Conservation (phyloP, 495 filamentous ascomycete species). For the Tuber brumale region DNA sequence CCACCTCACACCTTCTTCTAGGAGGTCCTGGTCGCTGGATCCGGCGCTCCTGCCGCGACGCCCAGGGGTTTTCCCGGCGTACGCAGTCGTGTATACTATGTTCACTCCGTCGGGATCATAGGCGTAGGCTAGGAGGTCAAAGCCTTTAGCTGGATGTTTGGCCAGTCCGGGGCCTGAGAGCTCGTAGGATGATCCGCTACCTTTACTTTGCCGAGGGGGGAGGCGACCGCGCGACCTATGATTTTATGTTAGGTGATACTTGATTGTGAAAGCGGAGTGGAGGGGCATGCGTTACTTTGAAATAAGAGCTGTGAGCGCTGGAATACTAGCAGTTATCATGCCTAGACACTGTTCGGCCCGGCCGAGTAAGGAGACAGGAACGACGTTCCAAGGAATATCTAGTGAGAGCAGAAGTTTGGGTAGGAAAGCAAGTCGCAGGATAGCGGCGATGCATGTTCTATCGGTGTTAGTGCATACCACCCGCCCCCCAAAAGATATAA, state of each 20-base stretch:
- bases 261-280: not conserved
- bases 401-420: conserved; percentile 29
- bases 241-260: not conserved
- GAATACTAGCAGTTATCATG: conserved; percentile 39
- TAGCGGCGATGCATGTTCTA: conserved; percentile 34
- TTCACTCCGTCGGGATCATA: conserved; percentile 28
- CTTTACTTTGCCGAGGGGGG: not conserved
- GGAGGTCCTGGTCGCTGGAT: conserved; percentile 16
- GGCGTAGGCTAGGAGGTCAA: conserved; percentile 28
- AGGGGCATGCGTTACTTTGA: conserved; percentile 20
- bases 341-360: conserved; percentile 37
- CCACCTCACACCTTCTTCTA: conserved; percentile 4
- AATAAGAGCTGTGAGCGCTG: conserved; percentile 36
- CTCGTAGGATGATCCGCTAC: conserved; percentile 8
- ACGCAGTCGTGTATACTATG: conserved; percentile 10
- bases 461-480: conserved; percentile 14
- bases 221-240: not conserved
- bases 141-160: not conserved
- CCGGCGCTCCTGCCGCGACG: not conserved
- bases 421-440: conserved; percentile 27
- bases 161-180: not conserved
- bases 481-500: not conserved
- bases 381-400: conserved; percentile 36
- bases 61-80: not conserved
- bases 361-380: conserved; percentile 33